Evolutionary conservation across 176 grass and related monocot species (phyloP).

Genomic region (Olyra latifolia): DNA sequence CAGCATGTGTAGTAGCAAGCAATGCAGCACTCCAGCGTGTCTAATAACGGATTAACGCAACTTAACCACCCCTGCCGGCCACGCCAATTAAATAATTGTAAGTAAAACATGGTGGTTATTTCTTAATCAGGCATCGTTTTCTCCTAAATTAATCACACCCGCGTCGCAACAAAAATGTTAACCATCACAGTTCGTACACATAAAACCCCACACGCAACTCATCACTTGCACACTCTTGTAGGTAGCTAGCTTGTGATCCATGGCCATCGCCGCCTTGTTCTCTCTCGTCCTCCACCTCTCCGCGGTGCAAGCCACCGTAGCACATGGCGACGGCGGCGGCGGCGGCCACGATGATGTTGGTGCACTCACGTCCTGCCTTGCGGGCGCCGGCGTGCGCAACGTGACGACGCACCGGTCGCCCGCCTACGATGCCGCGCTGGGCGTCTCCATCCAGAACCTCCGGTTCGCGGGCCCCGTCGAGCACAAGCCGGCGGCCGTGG

Average conservation of each 20-base stretch:
- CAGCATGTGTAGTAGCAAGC: no score
- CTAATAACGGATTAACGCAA: no score
- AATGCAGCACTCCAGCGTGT: no score
- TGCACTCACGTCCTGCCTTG: conserved; percentile 47
- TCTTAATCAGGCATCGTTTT: background rate
- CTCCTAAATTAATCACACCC: background rate
- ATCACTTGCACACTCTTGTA: background rate
- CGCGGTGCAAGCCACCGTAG: conserved; percentile 2
- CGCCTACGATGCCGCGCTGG: conserved; percentile 39
- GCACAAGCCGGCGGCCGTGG: conserved; percentile 39
- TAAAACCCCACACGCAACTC: conserved; percentile 19
- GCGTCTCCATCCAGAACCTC: conserved; percentile 71
- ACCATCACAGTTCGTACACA: background rate
- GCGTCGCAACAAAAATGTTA: background rate
- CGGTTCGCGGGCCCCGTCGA: conserved; percentile 42
- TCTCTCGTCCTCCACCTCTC: conserved; percentile 17
- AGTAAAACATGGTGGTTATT: background rate
- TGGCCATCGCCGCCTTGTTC: background rate
- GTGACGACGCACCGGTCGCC: conserved; percentile 30
- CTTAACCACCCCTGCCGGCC: conserved; percentile 12
- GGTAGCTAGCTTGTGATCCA: no score
- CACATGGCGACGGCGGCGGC: background rate
- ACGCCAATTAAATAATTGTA: background rate
- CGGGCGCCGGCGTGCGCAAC: conserved; percentile 54
- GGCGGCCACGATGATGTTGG: background rate